Base-by-base conservation (phyloP, 179 eudicot species). In the Sideroxylon spinosum region DNA sequence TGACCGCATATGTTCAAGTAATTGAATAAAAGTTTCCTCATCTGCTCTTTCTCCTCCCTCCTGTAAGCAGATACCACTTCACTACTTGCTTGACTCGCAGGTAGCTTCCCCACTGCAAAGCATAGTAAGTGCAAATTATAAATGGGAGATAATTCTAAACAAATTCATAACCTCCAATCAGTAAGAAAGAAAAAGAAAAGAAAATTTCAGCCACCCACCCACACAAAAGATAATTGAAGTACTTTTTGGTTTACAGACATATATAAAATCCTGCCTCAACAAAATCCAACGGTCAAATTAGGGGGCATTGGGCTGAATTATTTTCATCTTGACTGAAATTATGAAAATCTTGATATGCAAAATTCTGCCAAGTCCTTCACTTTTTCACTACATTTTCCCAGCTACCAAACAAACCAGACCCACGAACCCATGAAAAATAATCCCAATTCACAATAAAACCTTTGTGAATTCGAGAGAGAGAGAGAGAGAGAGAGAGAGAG, bases 81-180 rank as follows among this genome's bases (percentile, higher is more conserved):
- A 26, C 77, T 80, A 77, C 81, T 88, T 48, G 98, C 98, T 77
- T 83, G 90, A 76, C 70, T 82, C 28, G 92, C 98, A 13, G 97
- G 98, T 55, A 93, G 79, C 78, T 87, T 91, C 55, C 98, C 98
- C 85, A 93, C 98, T 93, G 91, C 87, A 87, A 63, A 61, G 74
- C 71, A 77, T 22, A 74, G 14, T 12, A 68, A 78, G 17, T 16
- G 59, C 12, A 67, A 55, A 76, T 14, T 49, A 67, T 9, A 17
- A 49, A 32, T 26, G 37, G 16, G 61, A 55, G 6, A 73, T 26
- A 9, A 48, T 48, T 73, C 56, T 11, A 63, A 68, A 46, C 13
- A 28, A 28, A 50, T 63, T 65, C 65, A 78, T 53, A 63, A 29
- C 44, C 64, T 62, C 50, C 23, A 56, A 53, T 61, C n/a, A 71